phyloP scores from a whole-genome alignment of 2,329 filamentous ascomycete species.

The Phyllosticta paracitricarpa region DNA sequence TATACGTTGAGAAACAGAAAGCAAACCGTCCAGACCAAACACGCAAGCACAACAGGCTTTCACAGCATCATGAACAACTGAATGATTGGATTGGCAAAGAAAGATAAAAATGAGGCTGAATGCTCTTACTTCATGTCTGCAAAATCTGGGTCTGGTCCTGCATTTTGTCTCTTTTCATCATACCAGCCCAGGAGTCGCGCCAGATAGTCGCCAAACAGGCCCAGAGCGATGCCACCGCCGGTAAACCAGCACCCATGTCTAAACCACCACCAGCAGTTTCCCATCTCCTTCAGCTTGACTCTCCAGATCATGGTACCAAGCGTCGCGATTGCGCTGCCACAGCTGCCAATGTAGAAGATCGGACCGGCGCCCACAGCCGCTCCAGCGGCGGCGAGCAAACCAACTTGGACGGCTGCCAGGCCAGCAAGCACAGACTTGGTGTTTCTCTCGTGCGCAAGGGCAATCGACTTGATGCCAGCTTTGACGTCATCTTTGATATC shows the following conservation, averaged over 20 bases:
- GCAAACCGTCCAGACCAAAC: background rate
- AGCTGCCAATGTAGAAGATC: conserved; percentile 48
- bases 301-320: conserved; percentile 50
- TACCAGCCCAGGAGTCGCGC: conserved; percentile 12
- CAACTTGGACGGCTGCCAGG: conserved; percentile 58
- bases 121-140: background rate
- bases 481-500: conserved; percentile 79
- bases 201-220: conserved; percentile 46
- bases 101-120: background rate
- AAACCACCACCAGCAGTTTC: conserved; percentile 57
- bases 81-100: background rate
- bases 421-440: conserved; percentile 68
- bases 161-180: background rate
- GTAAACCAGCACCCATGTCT: conserved; percentile 52
- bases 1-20: background rate
- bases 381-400: conserved; percentile 60
- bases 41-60: background rate
- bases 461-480: conserved; percentile 82
- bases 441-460: conserved; percentile 64
- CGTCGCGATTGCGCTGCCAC: conserved; percentile 45
- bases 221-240: conserved; percentile 48
- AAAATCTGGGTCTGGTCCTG: background rate
- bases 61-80: background rate
- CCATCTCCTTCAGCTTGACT: conserved; percentile 47
- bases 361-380: conserved; percentile 50